Evolutionary conservation across 495 filamentous ascomycete genomes (phyloP), one percentile per base, ranked within the genome.

Genomic region (Elasticomyces elasticus): DNA sequence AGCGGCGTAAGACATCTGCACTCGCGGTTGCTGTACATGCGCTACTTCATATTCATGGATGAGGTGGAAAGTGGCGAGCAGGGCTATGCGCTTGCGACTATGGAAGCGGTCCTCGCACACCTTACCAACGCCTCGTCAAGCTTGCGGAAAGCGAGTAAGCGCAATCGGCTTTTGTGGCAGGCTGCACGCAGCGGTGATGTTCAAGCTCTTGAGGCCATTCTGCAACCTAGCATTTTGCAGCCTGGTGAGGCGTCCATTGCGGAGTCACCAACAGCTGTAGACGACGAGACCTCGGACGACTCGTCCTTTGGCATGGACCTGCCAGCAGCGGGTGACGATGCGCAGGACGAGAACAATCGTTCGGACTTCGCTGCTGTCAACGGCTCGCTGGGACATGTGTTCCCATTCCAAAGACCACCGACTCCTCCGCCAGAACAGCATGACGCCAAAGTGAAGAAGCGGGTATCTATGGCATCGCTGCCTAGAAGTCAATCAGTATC

Each of bases 11-110:
- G 86, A 44, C 83, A 95, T 71, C 76, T 97, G 22, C 86, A 94
- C 61, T 89, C 94, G 20, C 77, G 91, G 15, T 66, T 97, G 40
- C 72, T 85, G 27, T 97, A 96, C 65, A 94, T 99, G 81, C 85
- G 89, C 49, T 85, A 92, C 54, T 99, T 95, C 60, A 87, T 94
- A 62, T 97, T 95, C 66, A 86, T 92, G 33, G 91, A 96, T 57
- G 94, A 97, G 73, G 89, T 97, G 12, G 94, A 99, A 51, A 91
- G 82, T 63, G 94, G 94, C 28, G 94, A 99, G 71, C 85, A 90
- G 74, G 94, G 94, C 23, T 99, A 99, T 70, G 89, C 94, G 5
- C 71, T 99, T 28, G 97, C 91, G 64, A 99, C 94, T 0, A 86
- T 95, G 46, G 94, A 99, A 69, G 94, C 88, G 0, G 94, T 99